Evolutionary conservation across 176 grass and related monocot species (phyloP).

Genomic region (Musa itinerans): DNA sequence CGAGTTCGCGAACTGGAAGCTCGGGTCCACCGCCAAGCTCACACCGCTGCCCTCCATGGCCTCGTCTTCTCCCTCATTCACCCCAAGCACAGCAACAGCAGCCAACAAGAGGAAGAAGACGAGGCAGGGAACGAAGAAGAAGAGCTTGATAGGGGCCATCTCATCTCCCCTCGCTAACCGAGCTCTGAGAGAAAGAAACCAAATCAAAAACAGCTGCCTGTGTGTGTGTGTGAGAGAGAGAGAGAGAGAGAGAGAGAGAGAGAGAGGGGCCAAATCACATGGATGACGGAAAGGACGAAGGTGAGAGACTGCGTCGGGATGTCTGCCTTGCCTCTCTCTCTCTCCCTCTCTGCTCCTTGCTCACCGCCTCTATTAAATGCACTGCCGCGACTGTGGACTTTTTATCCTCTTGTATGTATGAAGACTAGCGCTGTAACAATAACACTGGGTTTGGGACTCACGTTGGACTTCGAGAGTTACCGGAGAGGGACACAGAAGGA

Average conservation of each 20-base stretch:
- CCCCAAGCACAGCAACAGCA: not conserved
- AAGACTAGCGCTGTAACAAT: no score
- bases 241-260: not conserved
- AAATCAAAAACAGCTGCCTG: not conserved
- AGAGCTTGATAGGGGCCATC: conserved; percentile 3
- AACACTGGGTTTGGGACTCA: no score
- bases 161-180: not conserved
- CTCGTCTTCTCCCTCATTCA: not conserved
- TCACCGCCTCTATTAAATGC: no score
- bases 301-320: no score
- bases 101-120: not conserved
- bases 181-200: not conserved
- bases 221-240: no score
- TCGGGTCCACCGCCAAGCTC: not conserved
- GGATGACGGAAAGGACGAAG: no score
- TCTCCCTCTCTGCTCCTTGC: no score
- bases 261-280: not conserved
- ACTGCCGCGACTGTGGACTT: no score
- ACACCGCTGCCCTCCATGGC: not conserved
- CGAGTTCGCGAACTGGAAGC: conserved; percentile 3
- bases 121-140: not conserved
- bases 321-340: no score
- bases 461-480: no score
- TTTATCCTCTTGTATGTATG: no score
- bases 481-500: no score